Conservation (phyloP, 306 rosid species). For the Fragaria vesca region DNA sequence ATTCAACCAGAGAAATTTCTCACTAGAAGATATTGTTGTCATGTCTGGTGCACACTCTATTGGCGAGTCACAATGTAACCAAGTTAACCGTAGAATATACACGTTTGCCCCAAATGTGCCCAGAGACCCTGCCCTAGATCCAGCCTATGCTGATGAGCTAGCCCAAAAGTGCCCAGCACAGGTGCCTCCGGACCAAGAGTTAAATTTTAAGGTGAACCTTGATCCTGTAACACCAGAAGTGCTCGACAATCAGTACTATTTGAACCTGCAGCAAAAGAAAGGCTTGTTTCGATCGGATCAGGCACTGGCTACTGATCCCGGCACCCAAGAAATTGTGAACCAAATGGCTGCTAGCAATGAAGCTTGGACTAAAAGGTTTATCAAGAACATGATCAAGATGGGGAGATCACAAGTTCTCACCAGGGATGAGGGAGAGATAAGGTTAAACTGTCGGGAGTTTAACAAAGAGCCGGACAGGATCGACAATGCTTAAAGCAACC, state of each 20-base stretch:
- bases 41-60: conserved; percentile 61
- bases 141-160: conserved; percentile 2
- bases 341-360: conserved; percentile 23
- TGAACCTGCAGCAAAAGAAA: conserved; percentile 30
- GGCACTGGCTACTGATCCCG: conserved; percentile 27
- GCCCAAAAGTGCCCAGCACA: conserved; percentile 20
- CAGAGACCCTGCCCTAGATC: conserved; percentile 31
- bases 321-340: conserved; percentile 32
- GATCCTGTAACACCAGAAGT: conserved; percentile 44
- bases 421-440: conserved; percentile 27
- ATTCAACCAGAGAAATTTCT: conserved; percentile 40
- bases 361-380: conserved; percentile 34
- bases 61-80: conserved; percentile 44
- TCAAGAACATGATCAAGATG: conserved; percentile 29
- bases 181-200: background rate
- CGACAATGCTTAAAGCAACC: too few relatives aligned
- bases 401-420: conserved; percentile 36
- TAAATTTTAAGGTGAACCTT: conserved; percentile 18
- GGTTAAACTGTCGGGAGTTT: too few relatives aligned
- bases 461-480: too few relatives aligned
- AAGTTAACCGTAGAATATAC: conserved; percentile 31
- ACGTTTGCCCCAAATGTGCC: conserved; percentile 12
- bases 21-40: conserved; percentile 47
- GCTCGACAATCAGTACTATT: conserved; percentile 48
- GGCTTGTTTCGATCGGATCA: conserved; percentile 47